A percentile compares a stretch with the other conserved stretches of the same genome.
Conservation (phyloP, 2,329 filamentous ascomycete genomes). For the Sphaerostilbella broomeana region DNA sequence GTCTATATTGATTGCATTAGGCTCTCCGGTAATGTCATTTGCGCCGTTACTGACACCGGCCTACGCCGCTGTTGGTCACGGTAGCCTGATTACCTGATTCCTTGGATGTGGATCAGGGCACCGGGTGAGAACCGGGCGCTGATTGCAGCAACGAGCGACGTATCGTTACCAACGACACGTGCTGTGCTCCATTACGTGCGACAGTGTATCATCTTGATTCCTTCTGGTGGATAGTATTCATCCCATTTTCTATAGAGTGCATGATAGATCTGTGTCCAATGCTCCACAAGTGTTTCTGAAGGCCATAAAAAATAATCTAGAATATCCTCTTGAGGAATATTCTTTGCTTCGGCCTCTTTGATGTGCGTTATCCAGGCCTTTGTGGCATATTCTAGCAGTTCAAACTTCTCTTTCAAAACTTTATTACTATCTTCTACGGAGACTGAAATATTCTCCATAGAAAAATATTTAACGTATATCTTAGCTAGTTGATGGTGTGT, state of each 20-base stretch:
- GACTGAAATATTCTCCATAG: slow-evolving; percentile 17
- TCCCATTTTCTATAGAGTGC: fast-evolving
- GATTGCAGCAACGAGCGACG: no score
- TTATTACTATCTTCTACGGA: fast-evolving
- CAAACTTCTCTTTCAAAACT: not conserved
- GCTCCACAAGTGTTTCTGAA: not conserved
- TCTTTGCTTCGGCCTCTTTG: not conserved
- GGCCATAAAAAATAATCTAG: slow-evolving; percentile 3
- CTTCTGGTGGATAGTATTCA: not conserved
- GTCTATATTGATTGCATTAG: no score
- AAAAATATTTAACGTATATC: slow-evolving; percentile 21
- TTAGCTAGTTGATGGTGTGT: slow-evolving; percentile 20
- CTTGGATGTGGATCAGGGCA: no score
- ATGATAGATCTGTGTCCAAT: not conserved
- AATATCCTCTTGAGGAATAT: not conserved
- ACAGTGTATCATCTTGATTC: not conserved
- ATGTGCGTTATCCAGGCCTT: slow-evolving; percentile 7
- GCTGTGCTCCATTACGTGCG: no score
- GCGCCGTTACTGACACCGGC: no score
- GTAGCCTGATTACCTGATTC: no score
- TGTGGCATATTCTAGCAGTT: slow-evolving; percentile 4
- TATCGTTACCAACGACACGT: no score
- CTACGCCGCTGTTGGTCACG: no score
- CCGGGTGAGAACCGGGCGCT: no score
- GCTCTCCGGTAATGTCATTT: no score